A percentile compares a stretch with the other conserved stretches of the same genome.
Evolutionary conservation across 768 basidiomycete species (phyloP).

Genomic region (Leucosporidium creatinivorum): DNA sequence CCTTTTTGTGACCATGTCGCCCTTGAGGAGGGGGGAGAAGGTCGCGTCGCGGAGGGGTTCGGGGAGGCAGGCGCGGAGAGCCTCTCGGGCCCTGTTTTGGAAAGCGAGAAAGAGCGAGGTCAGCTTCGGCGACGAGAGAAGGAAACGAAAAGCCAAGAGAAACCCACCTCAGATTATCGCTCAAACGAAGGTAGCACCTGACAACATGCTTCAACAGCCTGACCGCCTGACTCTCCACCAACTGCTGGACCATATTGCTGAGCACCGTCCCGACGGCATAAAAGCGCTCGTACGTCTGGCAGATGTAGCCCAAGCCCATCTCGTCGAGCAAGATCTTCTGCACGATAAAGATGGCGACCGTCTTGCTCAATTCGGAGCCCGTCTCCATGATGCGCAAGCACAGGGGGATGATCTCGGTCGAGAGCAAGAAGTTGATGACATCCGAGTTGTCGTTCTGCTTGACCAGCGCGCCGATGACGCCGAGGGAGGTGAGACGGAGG

Average conservation of each 20-base stretch:
- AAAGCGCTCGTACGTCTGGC: conserved; percentile 99
- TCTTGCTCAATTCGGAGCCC: conserved; percentile 95
- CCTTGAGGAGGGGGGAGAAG: conserved; percentile 84
- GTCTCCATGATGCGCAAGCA: conserved; percentile 99
- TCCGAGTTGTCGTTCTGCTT: conserved; percentile 99
- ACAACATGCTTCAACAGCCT: conserved; percentile 95
- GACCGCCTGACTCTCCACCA: conserved; percentile 96
- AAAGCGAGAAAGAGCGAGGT: background rate
- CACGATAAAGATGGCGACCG: conserved; percentile 98
- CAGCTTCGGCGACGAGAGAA: background rate
- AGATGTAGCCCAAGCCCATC: conserved; percentile 95
- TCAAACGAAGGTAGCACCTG: conserved; percentile 87
- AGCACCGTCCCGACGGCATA: conserved; percentile 98
- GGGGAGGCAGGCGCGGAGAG: conserved; percentile 86
- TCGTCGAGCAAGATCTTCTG: conserved; percentile 94
- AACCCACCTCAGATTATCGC: conserved; percentile 84
- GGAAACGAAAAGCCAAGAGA: conserved; percentile 12
- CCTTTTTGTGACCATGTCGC: conserved; percentile 95
- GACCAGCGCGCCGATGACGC: conserved; percentile 96
- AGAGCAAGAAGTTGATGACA: conserved; percentile 97
- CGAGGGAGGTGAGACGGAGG: conserved; percentile 95
- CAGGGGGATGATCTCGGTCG: conserved; percentile 98
- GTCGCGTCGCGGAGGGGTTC: conserved; percentile 92
- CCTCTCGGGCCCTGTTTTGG: conserved; percentile 79
- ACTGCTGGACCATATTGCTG: conserved; percentile 96